Evolutionary conservation across 257 asterid genomes (phyloP), one percentile per base, ranked within the genome.

Genomic region (Sherardia arvensis): DNA sequence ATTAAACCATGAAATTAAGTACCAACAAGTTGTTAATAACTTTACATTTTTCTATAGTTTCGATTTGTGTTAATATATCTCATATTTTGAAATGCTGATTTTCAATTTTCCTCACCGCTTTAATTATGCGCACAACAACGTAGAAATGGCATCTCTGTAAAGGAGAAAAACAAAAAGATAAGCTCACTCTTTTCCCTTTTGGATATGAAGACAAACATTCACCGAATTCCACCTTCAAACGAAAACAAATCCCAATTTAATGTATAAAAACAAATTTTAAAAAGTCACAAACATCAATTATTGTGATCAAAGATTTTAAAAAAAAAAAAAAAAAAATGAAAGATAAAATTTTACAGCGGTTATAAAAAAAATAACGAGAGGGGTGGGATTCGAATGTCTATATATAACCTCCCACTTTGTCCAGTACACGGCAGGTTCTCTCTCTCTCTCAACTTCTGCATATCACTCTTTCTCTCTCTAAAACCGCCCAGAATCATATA

Each of bases 371-470:
- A 15, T 0, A 40, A 14, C 1, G 1, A 43, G 51, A 0, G 34
- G 20, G 17, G 51, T 43, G 51, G 51, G 51, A 43, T 43, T 15
- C 51, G 17, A 43, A 43, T 43, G 20, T 68, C 65, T 61, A 56
- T 56, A 56, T 56, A 61, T 38, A 60, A 48, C 27, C 54, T 58
- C 48, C 49, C 49, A 3, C n/a, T 40, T 10, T 14, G 65, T 22
- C 57, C 47, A 26, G 57, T 38, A 47, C 43, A n/a, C 18, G 49
- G 49, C 49, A 40, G 14, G 64, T 67, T 56, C 56, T 66, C 53
- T 27, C 32, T 56, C 64, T 30, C 53, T 27, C 32, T 56, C 64
- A 40, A 56, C 21, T 56, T 45, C 58, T 47, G n/a, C n/a, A n/a
- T n/a, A 40, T 1, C 58, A 3, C 9, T 8, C 63, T n/a, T n/a